phyloP scores from a whole-genome alignment of 73 alveolate species.

The Durusdinium trenchii region DNA sequence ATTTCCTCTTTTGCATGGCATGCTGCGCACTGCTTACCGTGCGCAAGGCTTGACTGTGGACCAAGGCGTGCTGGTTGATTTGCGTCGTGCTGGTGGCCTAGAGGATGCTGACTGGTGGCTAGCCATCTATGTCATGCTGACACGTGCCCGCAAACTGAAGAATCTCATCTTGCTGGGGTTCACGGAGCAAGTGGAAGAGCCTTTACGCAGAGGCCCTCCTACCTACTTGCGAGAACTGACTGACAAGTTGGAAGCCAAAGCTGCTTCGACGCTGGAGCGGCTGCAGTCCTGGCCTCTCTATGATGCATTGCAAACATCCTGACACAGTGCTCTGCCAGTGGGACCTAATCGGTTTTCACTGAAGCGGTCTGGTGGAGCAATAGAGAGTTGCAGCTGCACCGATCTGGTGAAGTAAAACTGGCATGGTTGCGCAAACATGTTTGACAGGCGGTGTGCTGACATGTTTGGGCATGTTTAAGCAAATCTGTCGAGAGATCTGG shows the following conservation, averaged over 20 bases:
- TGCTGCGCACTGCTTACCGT: background rate
- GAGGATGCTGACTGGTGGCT: slow-evolving; percentile 35
- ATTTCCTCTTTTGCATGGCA: background rate
- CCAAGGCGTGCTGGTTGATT: background rate
- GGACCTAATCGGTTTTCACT: background rate
- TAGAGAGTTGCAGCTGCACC: background rate
- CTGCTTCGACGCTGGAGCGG: slow-evolving; percentile 24
- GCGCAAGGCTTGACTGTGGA: background rate
- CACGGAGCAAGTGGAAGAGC: background rate
- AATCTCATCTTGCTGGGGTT: slow-evolving; percentile 2
- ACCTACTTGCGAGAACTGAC: too few relatives aligned
- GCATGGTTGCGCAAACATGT: background rate
- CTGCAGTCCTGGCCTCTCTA: too few relatives aligned
- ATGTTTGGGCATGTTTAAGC: too few relatives aligned
- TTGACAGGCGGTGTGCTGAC: too few relatives aligned
- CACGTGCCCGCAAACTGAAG: background rate
- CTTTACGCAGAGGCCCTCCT: too few relatives aligned
- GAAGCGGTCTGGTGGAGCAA: background rate
- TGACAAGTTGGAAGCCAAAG: slow-evolving; percentile 11
- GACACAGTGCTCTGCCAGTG: too few relatives aligned
- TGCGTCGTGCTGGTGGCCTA: background rate
- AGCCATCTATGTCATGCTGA: slow-evolving; percentile 18
- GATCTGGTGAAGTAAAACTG: too few relatives aligned
- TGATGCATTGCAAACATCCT: too few relatives aligned
- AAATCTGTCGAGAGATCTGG: too few relatives aligned